Evolutionary conservation across 2,329 filamentous ascomycete genomes (phyloP).

Genomic region (Sclerotiophoma versabilis): DNA sequence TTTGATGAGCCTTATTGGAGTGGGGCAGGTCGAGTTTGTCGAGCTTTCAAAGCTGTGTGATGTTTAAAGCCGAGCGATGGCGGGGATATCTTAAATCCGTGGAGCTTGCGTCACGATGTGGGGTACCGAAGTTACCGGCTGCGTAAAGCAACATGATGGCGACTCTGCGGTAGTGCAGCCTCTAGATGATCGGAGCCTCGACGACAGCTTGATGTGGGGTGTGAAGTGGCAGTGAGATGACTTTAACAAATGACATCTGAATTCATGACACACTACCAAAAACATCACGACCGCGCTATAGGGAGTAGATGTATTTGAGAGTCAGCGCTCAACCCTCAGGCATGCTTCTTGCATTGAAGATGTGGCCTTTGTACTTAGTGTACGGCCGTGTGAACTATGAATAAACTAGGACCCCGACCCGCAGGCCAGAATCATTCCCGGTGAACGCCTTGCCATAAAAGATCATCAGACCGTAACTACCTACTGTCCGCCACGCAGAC

Average conservation of each 20-base stretch:
- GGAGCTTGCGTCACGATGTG: constrained; percentile 11
- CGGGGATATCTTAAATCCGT: constrained; percentile 13
- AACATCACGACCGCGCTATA: neutral
- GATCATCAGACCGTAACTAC: constrained; percentile 24
- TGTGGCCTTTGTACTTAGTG: constrained; percentile 23
- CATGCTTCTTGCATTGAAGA: constrained; percentile 41
- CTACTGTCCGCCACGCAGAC: constrained; percentile 65
- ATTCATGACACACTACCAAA: too few species aligned
- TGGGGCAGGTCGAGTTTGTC: neutral
- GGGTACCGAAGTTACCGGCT: constrained; percentile 1
- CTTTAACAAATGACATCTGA: neutral
- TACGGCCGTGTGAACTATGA: constrained; percentile 37
- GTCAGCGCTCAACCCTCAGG: constrained; percentile 40
- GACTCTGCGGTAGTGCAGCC: neutral
- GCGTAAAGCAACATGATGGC: neutral
- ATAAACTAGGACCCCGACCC: constrained; percentile 33
- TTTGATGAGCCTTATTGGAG: neutral
- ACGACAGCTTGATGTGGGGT: too few species aligned
- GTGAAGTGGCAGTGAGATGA: too few species aligned
- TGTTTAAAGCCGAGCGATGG: constrained; percentile 9
- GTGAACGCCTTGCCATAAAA: constrained; percentile 43
- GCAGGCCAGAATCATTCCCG: constrained; percentile 32
- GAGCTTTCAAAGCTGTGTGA: neutral
- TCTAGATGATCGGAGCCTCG: too few species aligned
- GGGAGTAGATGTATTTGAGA: constrained; percentile 22